Evolutionary conservation across 2,329 filamentous ascomycete species (phyloP), one percentile per base, ranked within the genome.

Genomic region (Ophiostoma perfectum): DNA sequence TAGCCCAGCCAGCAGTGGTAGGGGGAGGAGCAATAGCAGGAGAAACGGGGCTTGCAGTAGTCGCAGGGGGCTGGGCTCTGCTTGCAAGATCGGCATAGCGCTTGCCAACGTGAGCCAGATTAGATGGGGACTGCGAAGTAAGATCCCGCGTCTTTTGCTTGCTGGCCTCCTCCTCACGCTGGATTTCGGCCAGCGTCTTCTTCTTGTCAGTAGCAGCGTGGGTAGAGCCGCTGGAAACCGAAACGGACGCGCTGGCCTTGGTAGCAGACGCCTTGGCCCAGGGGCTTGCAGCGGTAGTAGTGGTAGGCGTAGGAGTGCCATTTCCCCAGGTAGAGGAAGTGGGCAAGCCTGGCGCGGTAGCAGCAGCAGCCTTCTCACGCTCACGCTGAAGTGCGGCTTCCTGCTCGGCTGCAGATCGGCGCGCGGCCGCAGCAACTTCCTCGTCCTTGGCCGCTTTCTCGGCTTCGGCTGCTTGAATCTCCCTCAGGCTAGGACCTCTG

Each of bases 391-490:
- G 81, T 68, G 84, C 78, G 80, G 86, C 80, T 75, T 98, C 94
- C 76, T 92, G 91, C 78, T 98, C 93, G 9, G 92, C 86, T 16
- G 88, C 84, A 64, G 88, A 88, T 73, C 90, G 91, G 73, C 93
- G 90, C 70, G 90, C 85, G 58, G 91, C 90, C 47, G 89, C 88
- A 16, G 91, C 92, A 67, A 88, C 81, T 75, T 95, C 92, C 75
- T 98, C 94, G 12, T 87, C 89, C 79, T 96, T 91, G 66, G 94
- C 94, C 11, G 93, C 93, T 77, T 95, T 96, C 75, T 90, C 92
- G 47, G 94, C 94, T 78, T 99, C 95, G 4, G 92, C 90, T 78
- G 97, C 94, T 77, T 99, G 95, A 38, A 99, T 99, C 76, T 99
- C 93, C 80, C 93, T 96, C 71, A 99, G 81, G 70, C 93, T 97